phyloP scores from a whole-genome alignment of 2,329 filamentous ascomycete species.

The Fusarium sp. region DNA sequence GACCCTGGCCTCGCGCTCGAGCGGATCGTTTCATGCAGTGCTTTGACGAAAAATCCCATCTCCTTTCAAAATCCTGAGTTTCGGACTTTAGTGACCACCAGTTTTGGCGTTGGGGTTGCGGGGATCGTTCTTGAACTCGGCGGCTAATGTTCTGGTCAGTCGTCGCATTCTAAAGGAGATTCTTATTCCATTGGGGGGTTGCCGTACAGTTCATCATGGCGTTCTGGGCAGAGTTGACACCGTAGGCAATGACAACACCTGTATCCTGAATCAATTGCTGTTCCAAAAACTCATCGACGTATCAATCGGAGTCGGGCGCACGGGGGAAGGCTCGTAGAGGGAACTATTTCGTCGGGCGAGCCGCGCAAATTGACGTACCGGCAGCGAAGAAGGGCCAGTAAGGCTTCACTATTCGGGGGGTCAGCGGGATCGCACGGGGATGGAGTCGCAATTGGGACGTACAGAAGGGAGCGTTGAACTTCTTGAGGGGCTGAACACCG shows the following conservation, averaged over 20 bases:
- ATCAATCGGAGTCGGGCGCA: constrained; percentile 38
- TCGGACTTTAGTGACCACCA: constrained; percentile 59
- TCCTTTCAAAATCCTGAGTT: constrained; percentile 18
- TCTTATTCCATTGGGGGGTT: constrained; percentile 4
- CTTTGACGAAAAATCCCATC: constrained; percentile 41
- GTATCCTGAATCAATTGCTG: constrained; percentile 43
- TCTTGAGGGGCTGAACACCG: constrained; percentile 75
- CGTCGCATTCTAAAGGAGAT: constrained; percentile 17
- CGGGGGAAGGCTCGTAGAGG: constrained; percentile 15
- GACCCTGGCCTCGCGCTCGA: constrained; percentile 39
- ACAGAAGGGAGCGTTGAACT: constrained; percentile 84
- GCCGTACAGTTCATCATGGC: constrained; percentile 79
- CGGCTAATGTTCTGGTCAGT: constrained; percentile 68
- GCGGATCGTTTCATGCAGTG: constrained; percentile 45
- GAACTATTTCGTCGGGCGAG: constrained; percentile 22
- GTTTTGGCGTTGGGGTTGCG: constrained; percentile 78
- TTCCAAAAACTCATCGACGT: constrained; percentile 24
- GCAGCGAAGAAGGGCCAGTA: constrained; percentile 95
- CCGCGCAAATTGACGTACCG: constrained; percentile 72
- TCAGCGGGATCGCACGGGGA: constrained; percentile 43
- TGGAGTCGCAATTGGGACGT: constrained; percentile 61
- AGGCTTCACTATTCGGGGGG: constrained; percentile 76
- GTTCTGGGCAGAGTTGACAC: constrained; percentile 86
- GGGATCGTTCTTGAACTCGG: constrained; percentile 97
- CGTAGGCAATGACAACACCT: constrained; percentile 91